Base-by-base conservation (phyloP, 768 basidiomycete species). In the Lactifluus subvellereus region DNA sequence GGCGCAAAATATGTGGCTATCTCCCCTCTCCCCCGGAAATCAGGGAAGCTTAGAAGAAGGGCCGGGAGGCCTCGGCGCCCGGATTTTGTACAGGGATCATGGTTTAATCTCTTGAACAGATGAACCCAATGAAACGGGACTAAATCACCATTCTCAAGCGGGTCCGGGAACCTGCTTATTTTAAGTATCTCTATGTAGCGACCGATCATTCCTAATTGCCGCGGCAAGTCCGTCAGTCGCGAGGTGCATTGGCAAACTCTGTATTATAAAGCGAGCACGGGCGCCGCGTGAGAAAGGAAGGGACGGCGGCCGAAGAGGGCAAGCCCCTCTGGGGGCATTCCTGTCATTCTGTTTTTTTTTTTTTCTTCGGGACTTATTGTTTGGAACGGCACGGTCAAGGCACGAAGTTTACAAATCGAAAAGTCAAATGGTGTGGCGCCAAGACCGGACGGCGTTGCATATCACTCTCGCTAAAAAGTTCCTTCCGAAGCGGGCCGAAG, bases 201-300 rank as follows among this genome's bases (percentile, higher is more conserved):
- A 58, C 61, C 61, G 65, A 66, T 66, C 57, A 62, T 63, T 66
- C 55, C 57, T 66, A 62, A 64, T 58, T 66, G 65, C 65, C 65
- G 65, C 65, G 65, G 65, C 65, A 66, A 58, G 54, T 62, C 64
- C 60, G 54, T 65, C 61, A 48, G 60, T 62, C 64, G 55, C 60
- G 65, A 63, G 61, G 61, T 30, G 57, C 27, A 37, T 18, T 58
- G 45, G 42, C 45, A 30, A 22, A 47, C 43, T 27, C 2, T 27
- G 27, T 27, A 48, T 40, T 20, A 13, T 27, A 58, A 38, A 56
- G 47, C 38, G 37, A 40, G 35, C 13, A 33, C 50, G 42, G 42
- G 22, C 45, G 62, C 62, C 51, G 43, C 42, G 53, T 42, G 61
- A 30, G 54, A 35, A 20, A 37, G 27, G 18, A 37, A 30, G 54